A percentile compares a stretch with the other conserved stretches of the same genome.
phyloP scores from a whole-genome alignment of 129 eudicot species.

The Solidago caesia region DNA sequence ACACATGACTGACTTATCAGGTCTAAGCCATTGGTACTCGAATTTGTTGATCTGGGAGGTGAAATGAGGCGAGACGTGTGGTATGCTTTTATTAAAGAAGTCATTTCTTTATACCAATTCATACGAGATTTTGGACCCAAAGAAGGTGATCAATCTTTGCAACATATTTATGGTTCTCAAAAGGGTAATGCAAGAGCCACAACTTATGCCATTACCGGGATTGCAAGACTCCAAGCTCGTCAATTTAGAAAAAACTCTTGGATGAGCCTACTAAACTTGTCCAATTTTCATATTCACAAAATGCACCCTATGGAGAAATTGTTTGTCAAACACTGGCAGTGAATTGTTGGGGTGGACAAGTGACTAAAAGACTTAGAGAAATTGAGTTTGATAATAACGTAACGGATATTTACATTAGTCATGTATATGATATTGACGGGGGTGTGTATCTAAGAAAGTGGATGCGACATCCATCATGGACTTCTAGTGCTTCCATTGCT shows the following conservation, averaged over 20 bases:
- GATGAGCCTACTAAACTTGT: constrained; percentile 88
- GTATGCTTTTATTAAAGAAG: constrained; percentile 77
- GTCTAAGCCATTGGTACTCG: constrained; percentile 59
- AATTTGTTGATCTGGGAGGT: constrained; percentile 88
- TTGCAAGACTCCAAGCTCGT: constrained; percentile 91
- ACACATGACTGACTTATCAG: constrained; percentile 20
- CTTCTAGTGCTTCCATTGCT: constrained; percentile 61
- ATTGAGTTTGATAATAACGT: constrained; percentile 33
- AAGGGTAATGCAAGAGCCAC: constrained; percentile 67
- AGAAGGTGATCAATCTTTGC: constrained; percentile 59
- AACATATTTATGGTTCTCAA: constrained; percentile 73
- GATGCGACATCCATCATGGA: constrained; percentile 87
- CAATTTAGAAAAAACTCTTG: constrained; percentile 60
- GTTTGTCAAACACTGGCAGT: constrained; percentile 91
- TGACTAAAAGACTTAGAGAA: constrained; percentile 38
- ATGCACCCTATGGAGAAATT: constrained; percentile 80
- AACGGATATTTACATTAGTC: constrained; percentile 38
- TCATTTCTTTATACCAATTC: constrained; percentile 72
- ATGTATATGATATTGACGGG: constrained; percentile 74
- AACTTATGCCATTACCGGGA: constrained; percentile 53
- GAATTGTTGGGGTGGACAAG: constrained; percentile 87
- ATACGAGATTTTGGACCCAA: constrained; percentile 76
- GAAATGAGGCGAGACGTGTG: constrained; percentile 97
- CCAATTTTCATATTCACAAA: constrained; percentile 67
- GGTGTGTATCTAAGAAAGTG: constrained; percentile 80